These are phyloP conservation scores for Udeniomyces megalosporus DNA, from an alignment of 768 basidiomycete species.

Conservation along the genomic window DNA sequence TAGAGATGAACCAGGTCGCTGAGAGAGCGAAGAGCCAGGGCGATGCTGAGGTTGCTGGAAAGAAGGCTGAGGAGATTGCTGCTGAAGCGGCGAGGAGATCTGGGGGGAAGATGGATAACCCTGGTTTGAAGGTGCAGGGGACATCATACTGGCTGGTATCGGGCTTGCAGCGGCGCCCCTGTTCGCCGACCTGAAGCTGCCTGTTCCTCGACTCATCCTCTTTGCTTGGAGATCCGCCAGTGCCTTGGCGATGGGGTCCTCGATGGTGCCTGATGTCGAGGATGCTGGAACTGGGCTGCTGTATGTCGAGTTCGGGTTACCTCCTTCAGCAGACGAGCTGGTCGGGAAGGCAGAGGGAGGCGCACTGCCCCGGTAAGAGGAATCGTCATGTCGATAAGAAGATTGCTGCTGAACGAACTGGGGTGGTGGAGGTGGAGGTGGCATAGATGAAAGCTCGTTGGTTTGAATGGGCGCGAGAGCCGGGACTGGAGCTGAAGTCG, in stretches of 20 bases:
- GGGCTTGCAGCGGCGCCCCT: conserved; percentile 14
- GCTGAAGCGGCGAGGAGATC: too few relatives aligned
- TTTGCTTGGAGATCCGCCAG: conserved; percentile 27
- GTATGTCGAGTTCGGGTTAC: too few relatives aligned
- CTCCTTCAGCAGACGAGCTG: background rate
- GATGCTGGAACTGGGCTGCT: background rate
- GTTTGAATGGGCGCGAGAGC: background rate
- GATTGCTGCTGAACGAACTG: conserved; percentile 1
- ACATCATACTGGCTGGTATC: conserved; percentile 12
- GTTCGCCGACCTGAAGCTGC: background rate
- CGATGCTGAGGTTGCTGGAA: background rate
- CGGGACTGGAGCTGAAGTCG: background rate
- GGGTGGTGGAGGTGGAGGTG: background rate
- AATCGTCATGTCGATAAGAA: background rate
- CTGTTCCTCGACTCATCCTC: conserved; percentile 4
- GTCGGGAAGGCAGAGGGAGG: background rate
- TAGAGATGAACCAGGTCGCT: too few relatives aligned
- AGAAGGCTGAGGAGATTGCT: background rate
- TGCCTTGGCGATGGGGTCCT: conserved; percentile 33
- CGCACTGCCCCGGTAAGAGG: background rate
- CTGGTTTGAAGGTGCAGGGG: conserved; percentile 6
- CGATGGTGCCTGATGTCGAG: conserved; percentile 19
- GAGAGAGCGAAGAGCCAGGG: too few relatives aligned
- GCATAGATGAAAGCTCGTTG: background rate
- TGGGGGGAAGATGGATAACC: too few relatives aligned